Conservation (phyloP, 2,329 filamentous ascomycete genomes). For the Colletotrichum destructivum region DNA sequence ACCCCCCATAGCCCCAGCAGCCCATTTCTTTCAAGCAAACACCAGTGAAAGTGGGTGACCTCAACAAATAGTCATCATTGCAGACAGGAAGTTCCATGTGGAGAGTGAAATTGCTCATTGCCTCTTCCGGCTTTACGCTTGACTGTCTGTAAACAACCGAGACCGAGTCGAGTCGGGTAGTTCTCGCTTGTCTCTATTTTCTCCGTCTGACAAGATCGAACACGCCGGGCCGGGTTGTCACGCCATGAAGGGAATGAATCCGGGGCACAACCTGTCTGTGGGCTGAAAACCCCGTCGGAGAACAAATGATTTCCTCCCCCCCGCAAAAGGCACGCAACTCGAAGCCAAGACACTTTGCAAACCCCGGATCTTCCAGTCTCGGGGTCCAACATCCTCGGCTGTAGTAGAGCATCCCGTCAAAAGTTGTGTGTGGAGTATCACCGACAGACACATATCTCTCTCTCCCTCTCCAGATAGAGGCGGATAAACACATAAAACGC, state of each 20-base stretch:
- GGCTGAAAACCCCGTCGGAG: constrained; percentile 12
- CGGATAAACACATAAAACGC: background rate
- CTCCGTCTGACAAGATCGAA: background rate
- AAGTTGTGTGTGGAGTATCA: background rate
- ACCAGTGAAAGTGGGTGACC: too few species aligned
- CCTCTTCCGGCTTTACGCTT: background rate
- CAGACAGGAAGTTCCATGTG: constrained; percentile 1
- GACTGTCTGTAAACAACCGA: too few species aligned
- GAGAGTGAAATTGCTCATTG: background rate
- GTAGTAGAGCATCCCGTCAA: background rate
- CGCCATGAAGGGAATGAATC: constrained; percentile 4
- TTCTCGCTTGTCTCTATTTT: background rate
- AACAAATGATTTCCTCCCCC: constrained; percentile 5
- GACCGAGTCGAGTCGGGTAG: too few species aligned
- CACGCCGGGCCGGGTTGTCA: too few species aligned
- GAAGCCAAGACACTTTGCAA: background rate
- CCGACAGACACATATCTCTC: too few species aligned
- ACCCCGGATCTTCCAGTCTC: constrained; percentile 2
- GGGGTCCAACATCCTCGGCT: background rate
- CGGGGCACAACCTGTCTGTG: constrained; percentile 20
- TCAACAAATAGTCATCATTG: constrained; percentile 5
- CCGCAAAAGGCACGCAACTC: constrained; percentile 17
- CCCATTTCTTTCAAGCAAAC: constrained; percentile 23
- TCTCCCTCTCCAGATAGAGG: too few species aligned
- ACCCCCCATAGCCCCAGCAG: background rate